A percentile compares a stretch with the other conserved stretches of the same genome.
Conservation (phyloP, 805 yeast genomes). For the Kurtzmaniella fragi region DNA sequence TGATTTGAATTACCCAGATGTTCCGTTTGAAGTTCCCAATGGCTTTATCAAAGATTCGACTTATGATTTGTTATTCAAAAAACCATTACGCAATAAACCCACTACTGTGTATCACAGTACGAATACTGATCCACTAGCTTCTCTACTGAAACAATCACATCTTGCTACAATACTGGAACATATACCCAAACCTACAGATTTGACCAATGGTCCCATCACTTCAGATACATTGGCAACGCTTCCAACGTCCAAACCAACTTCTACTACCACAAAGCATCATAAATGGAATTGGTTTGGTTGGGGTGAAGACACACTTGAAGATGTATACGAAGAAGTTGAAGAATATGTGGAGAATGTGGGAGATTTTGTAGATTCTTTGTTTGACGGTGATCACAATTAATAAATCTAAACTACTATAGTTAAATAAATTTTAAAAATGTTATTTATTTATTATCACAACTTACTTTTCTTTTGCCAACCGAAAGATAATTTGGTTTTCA, state of each 20-base stretch:
- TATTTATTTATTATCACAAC: conserved; percentile 1
- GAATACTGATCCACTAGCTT: conserved; percentile 18
- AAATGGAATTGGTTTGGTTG: conserved; percentile 6
- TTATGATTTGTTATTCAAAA: conserved; percentile 42
- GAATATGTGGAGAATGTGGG: conserved; percentile 11
- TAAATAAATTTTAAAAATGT: neutral
- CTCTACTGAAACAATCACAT: conserved; percentile 21
- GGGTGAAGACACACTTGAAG: conserved; percentile 11
- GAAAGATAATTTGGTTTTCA: conserved; percentile 49
- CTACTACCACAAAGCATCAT: neutral
- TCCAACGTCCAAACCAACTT: neutral
- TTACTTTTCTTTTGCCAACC: conserved; percentile 51
- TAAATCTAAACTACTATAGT: neutral
- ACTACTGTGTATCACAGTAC: conserved; percentile 14
- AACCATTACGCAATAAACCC: conserved; percentile 6
- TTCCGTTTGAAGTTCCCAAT: conserved; percentile 37
- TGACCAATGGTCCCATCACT: conserved; percentile 2
- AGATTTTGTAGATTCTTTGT: conserved; percentile 11
- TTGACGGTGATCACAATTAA: conserved; percentile 11
- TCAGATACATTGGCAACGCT: neutral
- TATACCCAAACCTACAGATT: conserved; percentile 25
- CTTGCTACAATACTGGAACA: conserved; percentile 10
- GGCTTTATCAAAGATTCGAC: conserved; percentile 45
- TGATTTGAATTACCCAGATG: conserved; percentile 42
- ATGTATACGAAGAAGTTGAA: conserved; percentile 12